These are phyloP conservation scores for Daedaleopsis sinensis DNA, from an alignment of 768 basidiomycete genomes.

Conservation along the genomic window DNA sequence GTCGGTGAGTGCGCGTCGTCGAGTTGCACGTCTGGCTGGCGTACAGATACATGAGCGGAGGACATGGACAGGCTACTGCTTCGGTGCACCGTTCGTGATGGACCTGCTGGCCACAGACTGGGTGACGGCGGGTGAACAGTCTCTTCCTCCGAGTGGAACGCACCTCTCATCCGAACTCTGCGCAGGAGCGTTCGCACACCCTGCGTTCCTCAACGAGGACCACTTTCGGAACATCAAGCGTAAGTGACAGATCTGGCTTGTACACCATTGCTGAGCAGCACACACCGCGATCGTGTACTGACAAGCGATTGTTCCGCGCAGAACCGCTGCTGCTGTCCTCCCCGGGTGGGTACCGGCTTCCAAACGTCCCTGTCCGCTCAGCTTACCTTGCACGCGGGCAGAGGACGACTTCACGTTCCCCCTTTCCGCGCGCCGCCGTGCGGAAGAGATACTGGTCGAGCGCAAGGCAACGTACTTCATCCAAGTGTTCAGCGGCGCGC, in stretches of 20 bases:
- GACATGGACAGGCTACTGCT: constrained; percentile 51
- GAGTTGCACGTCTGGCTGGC: too few relatives aligned
- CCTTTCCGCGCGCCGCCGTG: constrained; percentile 49
- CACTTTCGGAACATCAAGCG: constrained; percentile 52
- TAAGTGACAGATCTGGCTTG: constrained; percentile 27
- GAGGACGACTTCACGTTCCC: constrained; percentile 61
- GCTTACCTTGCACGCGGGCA: constrained; percentile 17
- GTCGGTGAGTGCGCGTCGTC: constrained; percentile 14
- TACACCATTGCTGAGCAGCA: too few relatives aligned
- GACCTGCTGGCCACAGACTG: constrained; percentile 48
- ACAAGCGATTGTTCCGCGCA: constrained; percentile 23
- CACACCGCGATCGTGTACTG: too few relatives aligned
- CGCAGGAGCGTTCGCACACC: constrained; percentile 60
- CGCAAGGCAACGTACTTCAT: constrained; percentile 55
- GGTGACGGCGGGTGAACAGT: constrained; percentile 45
- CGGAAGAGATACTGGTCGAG: constrained; percentile 58
- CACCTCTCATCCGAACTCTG: not conserved
- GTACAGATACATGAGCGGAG: too few relatives aligned
- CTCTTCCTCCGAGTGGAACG: not conserved
- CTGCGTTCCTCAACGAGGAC: constrained; percentile 49
- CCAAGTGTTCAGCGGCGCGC: constrained; percentile 54
- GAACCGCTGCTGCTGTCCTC: constrained; percentile 58
- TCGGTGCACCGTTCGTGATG: constrained; percentile 56
- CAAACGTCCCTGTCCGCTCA: not conserved
- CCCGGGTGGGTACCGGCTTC: constrained; percentile 42